These are phyloP conservation scores for Pholiota adiposa DNA, from an alignment of 1,284 basidiomycete species.

Conservation along the genomic window DNA sequence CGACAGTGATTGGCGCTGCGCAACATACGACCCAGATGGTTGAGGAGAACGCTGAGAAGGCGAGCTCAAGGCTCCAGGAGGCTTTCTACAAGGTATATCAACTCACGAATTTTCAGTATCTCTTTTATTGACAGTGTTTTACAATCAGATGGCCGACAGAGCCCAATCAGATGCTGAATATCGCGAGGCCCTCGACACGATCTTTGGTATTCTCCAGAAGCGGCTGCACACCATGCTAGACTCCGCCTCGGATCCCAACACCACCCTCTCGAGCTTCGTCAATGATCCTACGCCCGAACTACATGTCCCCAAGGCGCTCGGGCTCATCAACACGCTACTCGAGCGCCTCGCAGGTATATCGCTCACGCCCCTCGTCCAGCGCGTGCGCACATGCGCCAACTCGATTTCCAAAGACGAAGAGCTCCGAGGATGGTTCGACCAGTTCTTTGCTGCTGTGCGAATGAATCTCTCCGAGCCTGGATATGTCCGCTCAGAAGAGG, in stretches of 20 bases:
- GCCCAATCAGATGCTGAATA: conserved; percentile 64
- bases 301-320: conserved; percentile 55
- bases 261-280: conserved; percentile 53
- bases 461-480: conserved; percentile 51
- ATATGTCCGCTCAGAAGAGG: conserved; percentile 54
- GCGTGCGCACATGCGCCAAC: conserved; percentile 42
- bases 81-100: conserved; percentile 54
- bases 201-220: conserved; percentile 59
- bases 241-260: conserved; percentile 47
- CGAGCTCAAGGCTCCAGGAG: conserved; percentile 45
- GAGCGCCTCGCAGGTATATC: conserved; percentile 55
- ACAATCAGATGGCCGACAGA: conserved; percentile 63
- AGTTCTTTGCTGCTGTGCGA: conserved; percentile 35
- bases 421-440: conserved; percentile 50
- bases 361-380: conserved; percentile 45
- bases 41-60: conserved; percentile 48
- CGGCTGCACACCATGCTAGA: conserved; percentile 59
- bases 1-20: conserved; percentile 54
- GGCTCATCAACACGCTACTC: conserved; percentile 44
- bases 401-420: conserved; percentile 52
- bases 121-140: not conserved
- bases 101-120: not conserved
- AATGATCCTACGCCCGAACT: conserved; percentile 58
- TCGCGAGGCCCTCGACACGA: conserved; percentile 53
- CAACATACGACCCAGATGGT: conserved; percentile 46